A percentile compares a stretch with the other conserved stretches of the same genome.
phyloP scores from a whole-genome alignment of 2,329 filamentous ascomycete genomes.

The Iodosphaeria phyllophila region DNA sequence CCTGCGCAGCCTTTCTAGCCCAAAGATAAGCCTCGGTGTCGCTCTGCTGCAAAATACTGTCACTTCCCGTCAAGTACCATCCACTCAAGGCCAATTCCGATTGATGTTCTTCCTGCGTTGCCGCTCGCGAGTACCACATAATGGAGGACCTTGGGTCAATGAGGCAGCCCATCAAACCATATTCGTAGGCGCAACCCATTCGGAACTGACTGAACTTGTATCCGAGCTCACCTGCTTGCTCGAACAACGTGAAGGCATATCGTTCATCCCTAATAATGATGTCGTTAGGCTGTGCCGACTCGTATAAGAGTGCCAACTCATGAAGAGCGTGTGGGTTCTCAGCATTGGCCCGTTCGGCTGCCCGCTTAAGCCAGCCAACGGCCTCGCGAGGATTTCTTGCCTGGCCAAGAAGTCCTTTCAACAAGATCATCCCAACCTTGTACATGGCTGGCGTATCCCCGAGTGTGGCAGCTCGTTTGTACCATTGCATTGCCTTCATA shows the following conservation, averaged over 20 bases:
- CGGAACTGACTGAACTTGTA: conserved; percentile 94
- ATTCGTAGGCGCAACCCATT: conserved; percentile 76
- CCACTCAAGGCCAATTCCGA: conserved; percentile 68
- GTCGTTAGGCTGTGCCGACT: conserved; percentile 47
- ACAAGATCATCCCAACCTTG: conserved; percentile 89
- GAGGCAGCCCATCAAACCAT: conserved; percentile 64
- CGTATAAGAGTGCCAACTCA: conserved; percentile 55
- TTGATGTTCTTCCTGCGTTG: conserved; percentile 86
- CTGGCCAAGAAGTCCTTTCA: conserved; percentile 89
- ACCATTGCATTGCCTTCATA: conserved; percentile 94
- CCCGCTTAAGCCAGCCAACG: conserved; percentile 80
- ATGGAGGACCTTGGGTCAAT: conserved; percentile 77
- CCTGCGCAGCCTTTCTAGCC: conserved; percentile 81
- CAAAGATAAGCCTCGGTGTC: conserved; percentile 95
- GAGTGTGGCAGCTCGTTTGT: conserved; percentile 76
- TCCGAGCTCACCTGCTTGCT: conserved; percentile 68
- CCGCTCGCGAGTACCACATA: conserved; percentile 83
- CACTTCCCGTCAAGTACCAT: conserved; percentile 89
- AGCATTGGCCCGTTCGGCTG: conserved; percentile 67
- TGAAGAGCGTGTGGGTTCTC: conserved; percentile 94
- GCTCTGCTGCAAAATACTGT: conserved; percentile 74
- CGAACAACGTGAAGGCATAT: conserved; percentile 68
- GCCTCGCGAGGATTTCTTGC: conserved; percentile 67
- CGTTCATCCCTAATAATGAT: conserved; percentile 62
- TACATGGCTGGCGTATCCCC: conserved; percentile 94